Evolutionary conservation across 371 early-diverging fungal genomes (phyloP).

Genomic region (Phascolomyces articulosus): DNA sequence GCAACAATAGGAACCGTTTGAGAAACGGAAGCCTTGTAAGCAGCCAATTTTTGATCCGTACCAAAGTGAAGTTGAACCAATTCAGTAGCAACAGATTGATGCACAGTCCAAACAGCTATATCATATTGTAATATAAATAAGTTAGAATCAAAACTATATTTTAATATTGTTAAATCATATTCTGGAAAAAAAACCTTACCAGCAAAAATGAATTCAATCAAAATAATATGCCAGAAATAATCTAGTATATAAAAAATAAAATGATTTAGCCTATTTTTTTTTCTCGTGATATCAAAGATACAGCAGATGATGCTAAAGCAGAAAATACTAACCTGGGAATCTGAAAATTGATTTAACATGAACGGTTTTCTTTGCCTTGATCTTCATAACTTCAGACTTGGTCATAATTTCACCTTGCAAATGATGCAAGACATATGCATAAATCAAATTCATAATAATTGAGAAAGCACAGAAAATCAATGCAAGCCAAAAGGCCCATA

Average conservation of each 20-base stretch:
- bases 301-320: too few relatives aligned
- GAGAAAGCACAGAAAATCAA: constrained; percentile 52
- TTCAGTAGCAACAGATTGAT: constrained; percentile 56
- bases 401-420: constrained; percentile 31
- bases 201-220: constrained; percentile 50
- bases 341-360: constrained; percentile 41
- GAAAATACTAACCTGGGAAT: constrained; percentile 31
- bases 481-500: constrained; percentile 57
- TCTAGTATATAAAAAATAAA: too few relatives aligned
- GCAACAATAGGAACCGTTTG: constrained; percentile 57
- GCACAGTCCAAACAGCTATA: constrained; percentile 56
- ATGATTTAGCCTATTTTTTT: too few relatives aligned
- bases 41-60: constrained; percentile 40
- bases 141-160: too few relatives aligned
- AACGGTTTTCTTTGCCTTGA: constrained; percentile 44
- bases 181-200: neutral
- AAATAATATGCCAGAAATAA: constrained; percentile 52
- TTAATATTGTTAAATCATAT: too few relatives aligned
- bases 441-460: constrained; percentile 45
- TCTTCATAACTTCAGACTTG: constrained; percentile 23
- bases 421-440: constrained; percentile 44
- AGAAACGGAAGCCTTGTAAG: constrained; percentile 56
- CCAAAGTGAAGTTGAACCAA: constrained; percentile 45
- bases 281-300: too few relatives aligned
- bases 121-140: too few relatives aligned